Conservation (phyloP, 1,139 yeast genomes). For the Nakaseomyces uthaithaninus region DNA sequence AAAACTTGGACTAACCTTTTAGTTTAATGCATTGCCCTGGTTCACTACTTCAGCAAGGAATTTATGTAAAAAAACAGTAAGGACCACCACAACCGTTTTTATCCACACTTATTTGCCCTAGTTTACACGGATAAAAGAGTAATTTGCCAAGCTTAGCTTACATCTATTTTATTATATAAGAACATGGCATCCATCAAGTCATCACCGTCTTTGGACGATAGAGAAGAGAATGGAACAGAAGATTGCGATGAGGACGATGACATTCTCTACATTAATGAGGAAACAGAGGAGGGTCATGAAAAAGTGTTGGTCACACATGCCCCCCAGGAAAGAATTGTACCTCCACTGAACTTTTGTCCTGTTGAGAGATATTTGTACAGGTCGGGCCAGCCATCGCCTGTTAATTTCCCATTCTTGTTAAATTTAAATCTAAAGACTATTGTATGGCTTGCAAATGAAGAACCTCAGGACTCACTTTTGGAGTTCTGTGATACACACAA, state of each 20-base stretch:
- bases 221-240: slow-evolving; percentile 12
- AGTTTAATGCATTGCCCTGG: no score
- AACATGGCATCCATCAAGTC: slow-evolving; percentile 46
- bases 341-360: slow-evolving; percentile 91
- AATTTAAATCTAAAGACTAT: slow-evolving; percentile 70
- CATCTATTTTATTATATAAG: no score
- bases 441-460: slow-evolving; percentile 92
- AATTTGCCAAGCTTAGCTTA: no score
- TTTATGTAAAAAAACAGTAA: no score
- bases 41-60: no score
- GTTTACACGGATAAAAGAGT: no score
- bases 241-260: slow-evolving; percentile 25
- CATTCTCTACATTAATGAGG: slow-evolving; percentile 27
- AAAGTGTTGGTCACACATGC: slow-evolving; percentile 31
- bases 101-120: no score
- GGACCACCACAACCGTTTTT: no score
- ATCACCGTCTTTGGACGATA: slow-evolving; percentile 64
- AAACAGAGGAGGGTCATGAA: slow-evolving; percentile 28
- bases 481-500: slow-evolving; percentile 69
- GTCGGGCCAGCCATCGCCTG: slow-evolving; percentile 94
- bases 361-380: slow-evolving; percentile 81
- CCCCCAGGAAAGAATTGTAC: slow-evolving; percentile 65
- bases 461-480: slow-evolving; percentile 80
- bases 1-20: no score
- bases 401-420: slow-evolving; percentile 76